phyloP scores from a whole-genome alignment of 2,329 filamentous ascomycete genomes.

The Dothideomycetes sp. region DNA sequence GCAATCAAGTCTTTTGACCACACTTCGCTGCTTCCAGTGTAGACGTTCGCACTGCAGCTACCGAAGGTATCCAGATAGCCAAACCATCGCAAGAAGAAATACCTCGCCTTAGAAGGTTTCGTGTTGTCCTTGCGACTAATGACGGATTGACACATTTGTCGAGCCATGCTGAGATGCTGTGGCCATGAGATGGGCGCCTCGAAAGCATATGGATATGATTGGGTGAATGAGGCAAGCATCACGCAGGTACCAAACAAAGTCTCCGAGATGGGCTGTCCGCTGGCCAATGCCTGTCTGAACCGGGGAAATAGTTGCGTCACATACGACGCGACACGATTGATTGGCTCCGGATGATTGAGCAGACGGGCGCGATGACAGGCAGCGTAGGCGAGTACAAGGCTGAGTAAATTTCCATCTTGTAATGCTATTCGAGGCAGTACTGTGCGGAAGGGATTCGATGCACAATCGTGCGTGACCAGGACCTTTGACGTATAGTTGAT shows the following conservation, averaged over 20 bases:
- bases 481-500: constrained; percentile 69
- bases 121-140: constrained; percentile 28
- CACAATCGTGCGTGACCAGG: constrained; percentile 50
- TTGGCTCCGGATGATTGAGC: constrained; percentile 61
- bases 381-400: constrained; percentile 69
- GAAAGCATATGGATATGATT: constrained; percentile 71
- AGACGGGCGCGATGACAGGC: constrained; percentile 70
- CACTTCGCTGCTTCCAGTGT: constrained; percentile 4
- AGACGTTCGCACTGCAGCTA: constrained; percentile 49
- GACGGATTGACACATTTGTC: constrained; percentile 43
- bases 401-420: constrained; percentile 59
- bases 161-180: constrained; percentile 61
- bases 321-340: constrained; percentile 68
- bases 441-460: constrained; percentile 48
- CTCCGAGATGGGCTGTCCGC: constrained; percentile 54
- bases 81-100: constrained; percentile 74
- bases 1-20: constrained; percentile 7
- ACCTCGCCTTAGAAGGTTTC: constrained; percentile 40
- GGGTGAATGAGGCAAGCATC: constrained; percentile 74
- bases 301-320: constrained; percentile 69
- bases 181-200: constrained; percentile 72
- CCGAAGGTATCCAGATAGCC: constrained; percentile 74
- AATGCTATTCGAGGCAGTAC: constrained; percentile 58
- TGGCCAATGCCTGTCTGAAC: constrained; percentile 53
- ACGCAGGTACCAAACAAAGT: constrained; percentile 69